A percentile compares a stretch with the other conserved stretches of the same genome.
Evolutionary conservation across 139 green algal species (phyloP).

Genomic region (Micromonas commoda): DNA sequence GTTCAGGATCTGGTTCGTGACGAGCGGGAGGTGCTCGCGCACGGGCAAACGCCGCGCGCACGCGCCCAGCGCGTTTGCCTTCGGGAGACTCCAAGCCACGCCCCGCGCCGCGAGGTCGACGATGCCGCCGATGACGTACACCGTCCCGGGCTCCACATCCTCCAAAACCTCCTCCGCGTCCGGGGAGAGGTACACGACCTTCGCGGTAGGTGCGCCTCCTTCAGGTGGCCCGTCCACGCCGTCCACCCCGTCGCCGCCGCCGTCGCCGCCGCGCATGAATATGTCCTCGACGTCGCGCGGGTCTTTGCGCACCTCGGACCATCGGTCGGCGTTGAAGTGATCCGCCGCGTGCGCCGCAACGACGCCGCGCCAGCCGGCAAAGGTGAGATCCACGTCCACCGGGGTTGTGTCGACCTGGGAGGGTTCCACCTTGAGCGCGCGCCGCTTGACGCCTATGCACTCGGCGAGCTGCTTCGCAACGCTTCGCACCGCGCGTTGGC

Average conservation of each 20-base stretch:
- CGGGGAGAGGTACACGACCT: conserved; percentile 60
- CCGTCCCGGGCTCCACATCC: conserved; percentile 42
- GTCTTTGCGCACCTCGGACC: conserved; percentile 12
- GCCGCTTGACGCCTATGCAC: conserved; percentile 26
- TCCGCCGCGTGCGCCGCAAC: neutral
- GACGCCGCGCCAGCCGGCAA: conserved; percentile 29
- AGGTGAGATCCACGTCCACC: conserved; percentile 27
- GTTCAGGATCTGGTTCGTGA: conserved; percentile 10
- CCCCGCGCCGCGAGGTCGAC: conserved; percentile 47
- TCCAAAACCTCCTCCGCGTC: conserved; percentile 49
- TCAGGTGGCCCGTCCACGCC: neutral
- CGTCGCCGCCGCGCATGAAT: neutral
- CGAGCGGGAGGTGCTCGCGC: neutral
- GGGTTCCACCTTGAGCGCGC: neutral
- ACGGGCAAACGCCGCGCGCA: neutral
- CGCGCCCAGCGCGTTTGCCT: neutral
- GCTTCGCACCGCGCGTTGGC: conserved; percentile 27
- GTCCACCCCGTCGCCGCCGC: neutral
- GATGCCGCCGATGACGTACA: conserved; percentile 69
- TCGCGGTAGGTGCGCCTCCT: neutral
- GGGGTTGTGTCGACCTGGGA: too few species aligned
- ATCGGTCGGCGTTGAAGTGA: conserved; percentile 19
- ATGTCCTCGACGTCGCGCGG: conserved; percentile 26
- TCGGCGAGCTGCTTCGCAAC: conserved; percentile 47
- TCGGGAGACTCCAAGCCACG: neutral